Evolutionary conservation across 148 eudicot species (phyloP).

Genomic region (Camellia sinensis): DNA sequence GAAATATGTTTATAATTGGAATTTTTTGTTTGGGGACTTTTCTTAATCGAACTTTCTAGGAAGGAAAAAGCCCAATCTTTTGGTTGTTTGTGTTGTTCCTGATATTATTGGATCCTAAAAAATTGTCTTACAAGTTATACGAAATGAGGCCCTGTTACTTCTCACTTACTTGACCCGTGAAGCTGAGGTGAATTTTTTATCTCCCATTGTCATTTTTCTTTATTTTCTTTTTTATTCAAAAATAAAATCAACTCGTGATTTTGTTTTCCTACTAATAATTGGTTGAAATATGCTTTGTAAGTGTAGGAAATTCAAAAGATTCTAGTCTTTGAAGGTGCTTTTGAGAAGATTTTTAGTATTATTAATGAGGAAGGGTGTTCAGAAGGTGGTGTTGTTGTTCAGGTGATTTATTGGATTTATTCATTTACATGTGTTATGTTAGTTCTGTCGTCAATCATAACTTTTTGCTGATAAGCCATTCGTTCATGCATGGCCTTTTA

Average conservation of each 20-base stretch:
- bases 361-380: constrained; percentile 97
- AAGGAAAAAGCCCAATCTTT: constrained; percentile 1
- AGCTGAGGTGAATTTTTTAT: constrained; percentile 65
- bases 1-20: background rate
- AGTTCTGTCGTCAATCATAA: constrained; percentile 7
- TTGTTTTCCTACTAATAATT: background rate
- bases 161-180: constrained; percentile 95
- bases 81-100: constrained; percentile 2
- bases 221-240: background rate
- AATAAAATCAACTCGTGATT: background rate
- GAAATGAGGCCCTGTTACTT: constrained; percentile 95
- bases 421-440: background rate
- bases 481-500: background rate
- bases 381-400: constrained; percentile 98
- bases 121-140: constrained; percentile 65
- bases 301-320: constrained; percentile 97
- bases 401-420: constrained; percentile 45
- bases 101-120: constrained; percentile 10
- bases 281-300: background rate
- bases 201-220: background rate
- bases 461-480: background rate
- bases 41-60: background rate
- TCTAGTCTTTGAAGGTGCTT: constrained; percentile 96
- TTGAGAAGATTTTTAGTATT: constrained; percentile 93
- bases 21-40: background rate